Conservation (phyloP, 345 rosid genomes). For the Syzygium grande region DNA sequence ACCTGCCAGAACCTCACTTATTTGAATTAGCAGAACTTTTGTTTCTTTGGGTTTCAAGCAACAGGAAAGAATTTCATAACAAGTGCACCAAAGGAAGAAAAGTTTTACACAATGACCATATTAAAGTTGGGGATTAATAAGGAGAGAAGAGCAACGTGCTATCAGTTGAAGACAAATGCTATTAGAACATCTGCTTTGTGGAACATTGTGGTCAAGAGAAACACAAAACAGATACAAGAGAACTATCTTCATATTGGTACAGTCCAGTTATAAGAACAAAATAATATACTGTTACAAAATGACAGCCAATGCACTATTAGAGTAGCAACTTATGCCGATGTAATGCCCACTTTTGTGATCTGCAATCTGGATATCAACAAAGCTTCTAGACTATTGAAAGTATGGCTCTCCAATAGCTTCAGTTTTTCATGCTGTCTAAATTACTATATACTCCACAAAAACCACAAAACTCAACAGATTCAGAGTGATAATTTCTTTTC, state of each 20-base stretch:
- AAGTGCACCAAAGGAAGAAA: background rate
- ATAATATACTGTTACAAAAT: background rate
- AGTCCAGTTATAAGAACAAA: background rate
- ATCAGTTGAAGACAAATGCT: background rate
- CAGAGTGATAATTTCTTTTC: background rate
- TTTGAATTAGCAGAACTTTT: conserved; percentile 8
- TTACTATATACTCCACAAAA: background rate
- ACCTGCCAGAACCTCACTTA: conserved; percentile 35
- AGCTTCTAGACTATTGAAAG: background rate
- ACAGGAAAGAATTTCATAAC: background rate
- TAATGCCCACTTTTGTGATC: background rate
- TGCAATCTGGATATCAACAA: background rate
- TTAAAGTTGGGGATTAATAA: background rate
- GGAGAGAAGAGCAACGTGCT: background rate
- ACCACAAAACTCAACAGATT: background rate
- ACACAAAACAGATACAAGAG: background rate
- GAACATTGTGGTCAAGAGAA: background rate
- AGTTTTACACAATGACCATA: background rate
- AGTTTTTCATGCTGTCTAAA: background rate
- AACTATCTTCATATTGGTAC: background rate
- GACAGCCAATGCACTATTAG: background rate
- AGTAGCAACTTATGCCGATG: background rate
- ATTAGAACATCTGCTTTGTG: background rate
- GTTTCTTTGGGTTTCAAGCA: background rate
- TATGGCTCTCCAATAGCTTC: background rate